Evolutionary conservation across 805 yeast species (phyloP).

Genomic region (Tetrapisispora pingtungensis): DNA sequence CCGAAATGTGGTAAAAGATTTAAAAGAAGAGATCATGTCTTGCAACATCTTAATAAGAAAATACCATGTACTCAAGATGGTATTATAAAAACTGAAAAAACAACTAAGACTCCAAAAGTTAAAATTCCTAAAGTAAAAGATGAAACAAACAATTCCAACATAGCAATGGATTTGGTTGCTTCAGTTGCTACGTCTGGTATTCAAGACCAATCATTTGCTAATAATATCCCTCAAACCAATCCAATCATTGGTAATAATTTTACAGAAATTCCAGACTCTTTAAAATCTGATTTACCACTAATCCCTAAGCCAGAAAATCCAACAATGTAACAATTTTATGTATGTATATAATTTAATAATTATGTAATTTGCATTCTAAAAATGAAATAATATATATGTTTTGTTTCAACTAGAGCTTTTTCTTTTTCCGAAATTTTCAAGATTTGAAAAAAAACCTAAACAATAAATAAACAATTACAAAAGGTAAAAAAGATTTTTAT

Average conservation of each 20-base stretch:
- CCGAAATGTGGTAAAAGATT: conserved; percentile 31
- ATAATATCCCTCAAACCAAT: background rate
- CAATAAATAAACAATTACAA: too few species aligned
- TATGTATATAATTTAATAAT: background rate
- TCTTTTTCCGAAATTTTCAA: background rate
- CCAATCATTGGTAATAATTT: background rate
- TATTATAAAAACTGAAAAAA: background rate
- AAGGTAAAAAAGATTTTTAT: too few species aligned
- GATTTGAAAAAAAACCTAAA: too few species aligned
- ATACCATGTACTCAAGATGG: conserved; percentile 24
- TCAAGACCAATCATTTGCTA: background rate
- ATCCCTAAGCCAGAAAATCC: conserved; percentile 7
- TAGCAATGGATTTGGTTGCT: background rate
- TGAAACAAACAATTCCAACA: background rate
- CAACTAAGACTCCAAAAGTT: background rate
- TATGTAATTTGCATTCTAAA: conserved; percentile 1
- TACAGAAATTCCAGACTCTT: background rate
- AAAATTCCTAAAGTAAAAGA: background rate
- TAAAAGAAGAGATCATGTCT: conserved; percentile 31
- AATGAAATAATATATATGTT: background rate
- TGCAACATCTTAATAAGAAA: conserved; percentile 30
- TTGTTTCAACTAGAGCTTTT: too few species aligned
- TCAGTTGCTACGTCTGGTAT: background rate
- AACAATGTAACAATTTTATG: background rate
- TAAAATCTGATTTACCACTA: conserved; percentile 1